Base-by-base conservation (phyloP, 768 basidiomycete species). In the Leccinum broughii region DNA sequence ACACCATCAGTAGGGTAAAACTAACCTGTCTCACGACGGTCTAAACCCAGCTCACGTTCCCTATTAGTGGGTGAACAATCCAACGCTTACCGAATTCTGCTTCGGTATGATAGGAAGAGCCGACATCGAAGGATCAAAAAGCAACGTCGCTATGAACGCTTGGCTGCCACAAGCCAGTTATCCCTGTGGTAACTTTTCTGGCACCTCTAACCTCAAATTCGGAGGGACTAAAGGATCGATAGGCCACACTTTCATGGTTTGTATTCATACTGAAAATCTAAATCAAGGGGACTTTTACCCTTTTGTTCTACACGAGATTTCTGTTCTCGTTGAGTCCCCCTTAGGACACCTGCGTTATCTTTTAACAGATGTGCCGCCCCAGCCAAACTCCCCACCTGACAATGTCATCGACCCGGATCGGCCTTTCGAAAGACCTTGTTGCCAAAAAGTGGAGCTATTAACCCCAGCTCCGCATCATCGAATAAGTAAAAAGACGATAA, bases 1-100 rank as follows among this genome's bases (percentile, higher is more conserved):
- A 62, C 83, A 83, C 81, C 85, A 87, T 86, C 84, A 87, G 84
- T 85, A 88, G 85, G 84, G 85, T 87, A 88, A 87, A 87, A 88
- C 85, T 87, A 88, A 87, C 85, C 86, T 87, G 85, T 88, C 86
- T 86, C 85, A 87, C 83, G 82, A 87, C 81, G 83, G 85, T 86
- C 85, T 86, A 87, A 87, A 86, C 85, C 85, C 85, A 86, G 85
- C 85, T 85, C 85, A 85, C 81, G 81, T 85, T 87, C 84, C 86
- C 85, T 86, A 86, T 85, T 85, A 81, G 80, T 83, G 85, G 85
- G 85, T 87, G 85, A 87, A 87, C 84, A 85, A 86, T 87, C 85
- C 85, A 86, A 86, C 82, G 81, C 84, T 85, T 85, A 85, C 83
- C 81, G 82, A 86, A 85, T 86, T 86, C 83, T 86, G 84, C 85